A percentile compares a stretch with the other conserved stretches of the same genome.
These are phyloP conservation scores for Euphorbia peplus DNA, from an alignment of 345 rosid species.

Conservation along the genomic window DNA sequence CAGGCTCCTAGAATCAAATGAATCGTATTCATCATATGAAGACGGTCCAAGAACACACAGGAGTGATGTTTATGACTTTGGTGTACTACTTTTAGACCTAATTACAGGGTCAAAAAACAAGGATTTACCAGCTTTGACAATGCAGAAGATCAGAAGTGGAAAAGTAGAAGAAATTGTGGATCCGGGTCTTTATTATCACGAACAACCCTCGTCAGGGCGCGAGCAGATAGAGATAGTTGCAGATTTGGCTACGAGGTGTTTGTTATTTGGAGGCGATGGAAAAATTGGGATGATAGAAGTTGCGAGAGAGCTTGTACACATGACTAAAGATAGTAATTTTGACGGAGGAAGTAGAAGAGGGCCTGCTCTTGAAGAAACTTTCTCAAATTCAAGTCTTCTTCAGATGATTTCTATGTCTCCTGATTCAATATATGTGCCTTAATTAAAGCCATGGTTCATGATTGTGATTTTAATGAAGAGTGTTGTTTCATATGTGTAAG, in stretches of 20 bases:
- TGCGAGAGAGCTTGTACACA: constrained; percentile 61
- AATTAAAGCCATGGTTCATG: neutral
- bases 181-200: constrained; percentile 60
- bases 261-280: constrained; percentile 71
- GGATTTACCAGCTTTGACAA: constrained; percentile 38
- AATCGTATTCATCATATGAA: constrained; percentile 18
- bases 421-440: constrained; percentile 52
- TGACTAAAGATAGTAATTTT: constrained; percentile 46
- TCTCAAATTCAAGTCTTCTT: constrained; percentile 79
- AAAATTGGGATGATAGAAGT: constrained; percentile 71
- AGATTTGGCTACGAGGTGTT: constrained; percentile 71
- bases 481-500: neutral
- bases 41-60: constrained; percentile 15
- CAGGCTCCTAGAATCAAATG: constrained; percentile 38
- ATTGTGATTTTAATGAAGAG: neutral
- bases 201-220: constrained; percentile 42
- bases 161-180: constrained; percentile 73
- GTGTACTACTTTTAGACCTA: constrained; percentile 61
- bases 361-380: constrained; percentile 71
- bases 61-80: constrained; percentile 59
- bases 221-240: constrained; percentile 70
- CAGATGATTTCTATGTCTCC: constrained; percentile 94
- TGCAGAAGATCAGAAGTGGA: constrained; percentile 54
- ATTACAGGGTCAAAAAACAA: constrained; percentile 52
- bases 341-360: constrained; percentile 46